These are phyloP conservation scores for Lecanicillium sp. DNA, from an alignment of 2,329 filamentous ascomycete species.

Conservation along the genomic window DNA sequence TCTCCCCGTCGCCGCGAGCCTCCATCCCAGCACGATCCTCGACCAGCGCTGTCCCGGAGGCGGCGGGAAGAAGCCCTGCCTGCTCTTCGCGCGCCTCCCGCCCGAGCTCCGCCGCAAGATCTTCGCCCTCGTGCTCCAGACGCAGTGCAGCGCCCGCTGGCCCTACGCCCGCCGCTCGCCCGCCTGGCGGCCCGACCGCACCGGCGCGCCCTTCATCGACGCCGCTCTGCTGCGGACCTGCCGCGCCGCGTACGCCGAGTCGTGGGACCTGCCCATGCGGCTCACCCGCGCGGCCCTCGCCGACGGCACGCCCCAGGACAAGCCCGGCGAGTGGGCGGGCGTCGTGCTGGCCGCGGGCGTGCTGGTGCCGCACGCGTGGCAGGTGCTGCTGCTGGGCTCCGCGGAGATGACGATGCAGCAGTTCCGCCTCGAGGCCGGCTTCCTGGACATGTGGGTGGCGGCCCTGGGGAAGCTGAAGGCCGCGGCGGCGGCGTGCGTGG, in stretches of 20 bases:
- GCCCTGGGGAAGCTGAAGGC: conserved; percentile 7
- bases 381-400: conserved; percentile 8
- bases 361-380: conserved; percentile 12
- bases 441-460: conserved; percentile 7
- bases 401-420: conserved; percentile 9
- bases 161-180: neutral
- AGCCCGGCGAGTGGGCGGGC: conserved; percentile 7
- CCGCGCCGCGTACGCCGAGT: conserved; percentile 6
- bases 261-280: conserved; percentile 11
- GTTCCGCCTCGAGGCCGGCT: conserved; percentile 5
- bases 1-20: conserved; percentile 5
- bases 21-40: neutral
- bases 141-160: conserved; percentile 7
- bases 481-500: conserved; percentile 6
- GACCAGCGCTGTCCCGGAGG: neutral
- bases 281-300: conserved; percentile 2
- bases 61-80: neutral
- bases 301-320: conserved; percentile 6
- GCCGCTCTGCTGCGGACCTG: conserved; percentile 9
- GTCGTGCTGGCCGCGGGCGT: conserved; percentile 8
- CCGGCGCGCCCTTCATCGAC: conserved; percentile 9
- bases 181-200: conserved; percentile 8
- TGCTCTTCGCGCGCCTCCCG: neutral
- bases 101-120: conserved; percentile 1
- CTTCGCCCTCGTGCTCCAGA: conserved; percentile 3